phyloP scores from a whole-genome alignment of 2,329 filamentous ascomycete genomes.

The Colletotrichum lentis region DNA sequence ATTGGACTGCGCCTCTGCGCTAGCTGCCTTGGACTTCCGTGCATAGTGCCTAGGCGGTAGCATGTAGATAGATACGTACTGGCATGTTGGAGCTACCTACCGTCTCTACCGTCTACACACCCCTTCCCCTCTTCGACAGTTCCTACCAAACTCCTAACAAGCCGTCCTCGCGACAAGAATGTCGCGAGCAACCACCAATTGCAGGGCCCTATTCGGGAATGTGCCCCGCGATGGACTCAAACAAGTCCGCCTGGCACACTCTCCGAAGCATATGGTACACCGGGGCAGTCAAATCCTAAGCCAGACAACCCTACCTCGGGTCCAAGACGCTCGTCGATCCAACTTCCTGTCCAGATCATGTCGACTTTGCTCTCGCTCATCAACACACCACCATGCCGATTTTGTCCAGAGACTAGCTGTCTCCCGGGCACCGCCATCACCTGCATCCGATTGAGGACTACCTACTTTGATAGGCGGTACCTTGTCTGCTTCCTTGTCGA shows the following conservation, averaged over 20 bases:
- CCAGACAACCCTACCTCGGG: constrained; percentile 16
- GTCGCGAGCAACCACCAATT: constrained; percentile 27
- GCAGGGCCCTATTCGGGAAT: constrained; percentile 18
- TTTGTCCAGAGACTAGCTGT: constrained; percentile 21
- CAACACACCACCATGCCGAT: constrained; percentile 12
- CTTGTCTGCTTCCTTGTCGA: constrained; percentile 3
- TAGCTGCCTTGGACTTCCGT: not conserved
- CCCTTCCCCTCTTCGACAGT: not conserved
- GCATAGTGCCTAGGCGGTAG: not conserved
- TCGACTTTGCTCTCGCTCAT: constrained; percentile 4
- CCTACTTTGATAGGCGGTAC: constrained; percentile 1
- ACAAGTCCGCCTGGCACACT: constrained; percentile 14
- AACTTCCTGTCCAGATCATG: not conserved
- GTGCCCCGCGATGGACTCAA: constrained; percentile 25
- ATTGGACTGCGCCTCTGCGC: constrained; percentile 29
- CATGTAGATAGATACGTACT: constrained; percentile 10
- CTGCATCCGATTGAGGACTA: constrained; percentile 5
- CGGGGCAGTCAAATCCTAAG: not conserved
- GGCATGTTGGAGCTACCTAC: not conserved
- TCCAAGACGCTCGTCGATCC: not conserved
- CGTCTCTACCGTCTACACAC: no score
- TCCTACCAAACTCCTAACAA: not conserved
- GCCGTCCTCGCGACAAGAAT: constrained; percentile 9
- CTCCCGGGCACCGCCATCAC: constrained; percentile 15
- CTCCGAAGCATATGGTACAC: not conserved